A percentile compares a stretch with the other conserved stretches of the same genome.
Evolutionary conservation across 129 eudicot species (phyloP).

Genomic region (Flaveria sonorensis): DNA sequence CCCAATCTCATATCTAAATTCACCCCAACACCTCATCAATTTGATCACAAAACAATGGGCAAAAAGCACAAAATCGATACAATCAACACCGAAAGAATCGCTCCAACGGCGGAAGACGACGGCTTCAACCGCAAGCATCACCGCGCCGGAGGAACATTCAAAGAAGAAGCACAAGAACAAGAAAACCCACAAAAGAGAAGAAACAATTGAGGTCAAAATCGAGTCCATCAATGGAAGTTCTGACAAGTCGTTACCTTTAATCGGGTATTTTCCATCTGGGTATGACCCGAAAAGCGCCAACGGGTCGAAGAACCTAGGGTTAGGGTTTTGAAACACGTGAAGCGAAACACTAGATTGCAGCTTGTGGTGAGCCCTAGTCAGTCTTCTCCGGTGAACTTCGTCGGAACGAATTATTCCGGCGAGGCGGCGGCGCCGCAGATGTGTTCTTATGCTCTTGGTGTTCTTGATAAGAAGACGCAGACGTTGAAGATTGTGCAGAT

Average conservation of each 20-base stretch:
- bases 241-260: too few relatives aligned
- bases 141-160: conserved; percentile 15
- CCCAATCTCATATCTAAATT: not conserved
- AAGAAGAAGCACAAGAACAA: conserved; percentile 5
- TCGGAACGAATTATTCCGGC: conserved; percentile 77
- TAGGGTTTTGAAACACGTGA: too few relatives aligned
- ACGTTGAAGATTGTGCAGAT: conserved; percentile 72
- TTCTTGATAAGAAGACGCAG: conserved; percentile 61
- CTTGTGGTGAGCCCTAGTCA: conserved; percentile 56
- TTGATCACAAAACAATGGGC: conserved; percentile 6
- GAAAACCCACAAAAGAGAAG: not conserved
- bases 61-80: conserved; percentile 27
- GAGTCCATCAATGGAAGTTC: conserved; percentile 29
- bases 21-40: not conserved
- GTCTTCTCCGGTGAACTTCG: conserved; percentile 53
- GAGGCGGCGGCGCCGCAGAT: conserved; percentile 68
- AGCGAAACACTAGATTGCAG: too few relatives aligned
- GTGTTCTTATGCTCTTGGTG: conserved; percentile 67
- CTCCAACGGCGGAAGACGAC: conserved; percentile 25
- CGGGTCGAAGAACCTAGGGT: too few relatives aligned
- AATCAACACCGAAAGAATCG: not conserved
- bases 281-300: too few relatives aligned
- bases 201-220: too few relatives aligned
- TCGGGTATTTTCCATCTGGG: too few relatives aligned
- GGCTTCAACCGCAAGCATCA: not conserved